phyloP scores from a whole-genome alignment of 257 asterid genomes.

The Plantago ovata region DNA sequence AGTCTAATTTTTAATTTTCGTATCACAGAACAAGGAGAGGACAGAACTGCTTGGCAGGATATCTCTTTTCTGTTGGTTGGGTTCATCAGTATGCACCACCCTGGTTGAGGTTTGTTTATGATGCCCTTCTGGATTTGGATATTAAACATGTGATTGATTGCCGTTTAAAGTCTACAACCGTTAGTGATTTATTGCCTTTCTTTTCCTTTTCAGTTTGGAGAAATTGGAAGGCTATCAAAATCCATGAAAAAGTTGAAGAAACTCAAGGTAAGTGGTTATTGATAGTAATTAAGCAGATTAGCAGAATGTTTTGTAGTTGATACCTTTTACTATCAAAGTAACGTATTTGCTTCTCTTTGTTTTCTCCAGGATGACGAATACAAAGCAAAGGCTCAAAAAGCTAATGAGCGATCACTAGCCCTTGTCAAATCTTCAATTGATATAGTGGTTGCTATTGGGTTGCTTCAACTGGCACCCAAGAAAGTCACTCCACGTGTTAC shows the following conservation, averaged over 20 bases:
- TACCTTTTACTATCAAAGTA: neutral
- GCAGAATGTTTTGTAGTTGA: neutral
- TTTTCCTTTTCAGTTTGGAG: conserved; percentile 56
- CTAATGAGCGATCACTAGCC: conserved; percentile 77
- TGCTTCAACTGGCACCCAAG: conserved; percentile 91
- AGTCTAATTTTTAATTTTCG: neutral
- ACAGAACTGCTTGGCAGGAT: conserved; percentile 76
- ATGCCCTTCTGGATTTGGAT: conserved; percentile 7
- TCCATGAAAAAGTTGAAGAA: conserved; percentile 75
- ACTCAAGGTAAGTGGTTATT: too few species aligned
- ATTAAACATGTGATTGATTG: neutral
- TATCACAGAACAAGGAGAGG: conserved; percentile 77
- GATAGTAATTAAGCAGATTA: too few species aligned
- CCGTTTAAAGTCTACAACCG: neutral
- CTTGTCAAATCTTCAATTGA: conserved; percentile 76
- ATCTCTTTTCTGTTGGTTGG: conserved; percentile 93
- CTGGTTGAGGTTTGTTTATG: conserved; percentile 65
- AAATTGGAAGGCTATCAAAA: conserved; percentile 81
- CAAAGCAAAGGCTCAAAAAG: conserved; percentile 49
- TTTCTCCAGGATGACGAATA: conserved; percentile 63
- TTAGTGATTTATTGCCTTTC: neutral
- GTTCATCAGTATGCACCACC: conserved; percentile 70
- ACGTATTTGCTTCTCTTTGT: conserved; percentile 14
- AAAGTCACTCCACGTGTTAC: conserved; percentile 93
- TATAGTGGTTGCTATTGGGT: conserved; percentile 84